Percentiles rank a stretch among this genome's conserved stretches.
Evolutionary conservation across 352 stramenopile genomes (phyloP).

Genomic region (Pythium graminicola): DNA sequence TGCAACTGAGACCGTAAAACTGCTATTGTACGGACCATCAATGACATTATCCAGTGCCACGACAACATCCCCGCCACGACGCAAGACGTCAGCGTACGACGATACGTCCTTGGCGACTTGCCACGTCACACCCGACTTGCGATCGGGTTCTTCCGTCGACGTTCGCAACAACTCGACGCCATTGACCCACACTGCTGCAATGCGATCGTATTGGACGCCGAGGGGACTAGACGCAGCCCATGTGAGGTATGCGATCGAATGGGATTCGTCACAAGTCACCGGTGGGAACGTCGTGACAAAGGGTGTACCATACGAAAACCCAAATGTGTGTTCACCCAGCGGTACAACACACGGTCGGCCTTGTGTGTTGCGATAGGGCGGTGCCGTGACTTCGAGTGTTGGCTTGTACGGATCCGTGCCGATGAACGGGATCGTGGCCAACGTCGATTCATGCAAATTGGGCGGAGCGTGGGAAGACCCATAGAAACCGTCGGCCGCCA

Average conservation of each 20-base stretch:
- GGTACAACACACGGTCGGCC: conserved; percentile 39
- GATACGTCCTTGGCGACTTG: conserved; percentile 64
- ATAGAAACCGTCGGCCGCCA: conserved; percentile 12
- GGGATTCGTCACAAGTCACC: conserved; percentile 33
- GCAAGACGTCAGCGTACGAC: conserved; percentile 45
- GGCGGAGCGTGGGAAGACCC: background rate
- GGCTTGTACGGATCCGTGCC: conserved; percentile 18
- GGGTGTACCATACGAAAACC: conserved; percentile 50
- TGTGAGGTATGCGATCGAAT: conserved; percentile 54
- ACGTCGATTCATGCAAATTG: conserved; percentile 1
- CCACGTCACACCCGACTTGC: conserved; percentile 40
- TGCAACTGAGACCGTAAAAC: conserved; percentile 48
- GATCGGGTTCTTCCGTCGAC: conserved; percentile 60
- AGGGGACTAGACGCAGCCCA: conserved; percentile 37
- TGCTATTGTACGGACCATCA: conserved; percentile 48
- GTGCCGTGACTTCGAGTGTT: conserved; percentile 35
- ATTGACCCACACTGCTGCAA: conserved; percentile 68
- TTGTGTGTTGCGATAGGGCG: conserved; percentile 36
- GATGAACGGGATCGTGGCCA: background rate
- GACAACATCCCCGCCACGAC: conserved; percentile 41
- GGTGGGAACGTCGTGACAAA: conserved; percentile 34
- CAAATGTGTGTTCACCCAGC: conserved; percentile 45
- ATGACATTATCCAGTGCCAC: conserved; percentile 66
- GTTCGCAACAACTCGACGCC: conserved; percentile 64
- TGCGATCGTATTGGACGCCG: conserved; percentile 63